A percentile compares a stretch with the other conserved stretches of the same genome.
These are phyloP conservation scores for Leccinum fibrillosum DNA, from an alignment of 768 basidiomycete genomes.

Conservation along the genomic window DNA sequence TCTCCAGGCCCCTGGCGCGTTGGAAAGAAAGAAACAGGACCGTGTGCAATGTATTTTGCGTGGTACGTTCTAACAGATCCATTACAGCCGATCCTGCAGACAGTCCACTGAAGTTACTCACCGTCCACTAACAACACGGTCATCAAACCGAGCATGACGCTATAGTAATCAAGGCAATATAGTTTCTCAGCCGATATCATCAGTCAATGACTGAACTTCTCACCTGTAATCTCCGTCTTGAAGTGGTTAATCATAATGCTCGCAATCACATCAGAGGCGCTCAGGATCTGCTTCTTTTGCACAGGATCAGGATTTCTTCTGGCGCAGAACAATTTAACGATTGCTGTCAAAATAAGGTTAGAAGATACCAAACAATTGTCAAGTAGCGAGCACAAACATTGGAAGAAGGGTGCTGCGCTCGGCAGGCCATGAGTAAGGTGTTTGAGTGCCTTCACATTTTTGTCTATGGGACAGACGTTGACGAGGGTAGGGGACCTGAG, in stretches of 20 bases:
- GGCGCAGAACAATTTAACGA: conserved; percentile 83
- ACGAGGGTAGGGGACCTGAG: conserved; percentile 17
- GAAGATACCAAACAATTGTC: neutral
- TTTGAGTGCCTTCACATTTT: conserved; percentile 73
- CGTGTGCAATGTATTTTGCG: conserved; percentile 74
- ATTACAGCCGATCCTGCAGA: conserved; percentile 1
- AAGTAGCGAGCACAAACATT: conserved; percentile 50
- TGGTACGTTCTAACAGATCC: conserved; percentile 60
- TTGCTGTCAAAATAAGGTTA: conserved; percentile 45
- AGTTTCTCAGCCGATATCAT: conserved; percentile 36
- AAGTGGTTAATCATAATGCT: conserved; percentile 72
- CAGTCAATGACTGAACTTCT: conserved; percentile 23
- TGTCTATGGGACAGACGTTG: conserved; percentile 41
- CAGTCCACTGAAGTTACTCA: conserved; percentile 21
- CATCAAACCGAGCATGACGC: conserved; percentile 51
- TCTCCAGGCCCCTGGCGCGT: conserved; percentile 65
- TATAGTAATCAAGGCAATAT: conserved; percentile 47
- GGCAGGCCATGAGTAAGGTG: conserved; percentile 80
- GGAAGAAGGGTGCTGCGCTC: conserved; percentile 76
- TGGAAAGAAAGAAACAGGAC: conserved; percentile 76
- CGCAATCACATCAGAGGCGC: conserved; percentile 68
- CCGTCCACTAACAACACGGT: conserved; percentile 58
- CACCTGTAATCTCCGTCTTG: conserved; percentile 49
- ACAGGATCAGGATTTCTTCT: conserved; percentile 70
- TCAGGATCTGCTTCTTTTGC: conserved; percentile 75